Percentiles rank a stretch among this genome's conserved stretches.
Conservation (phyloP, 2,329 filamentous ascomycete species). For the Calycina herbarum region DNA sequence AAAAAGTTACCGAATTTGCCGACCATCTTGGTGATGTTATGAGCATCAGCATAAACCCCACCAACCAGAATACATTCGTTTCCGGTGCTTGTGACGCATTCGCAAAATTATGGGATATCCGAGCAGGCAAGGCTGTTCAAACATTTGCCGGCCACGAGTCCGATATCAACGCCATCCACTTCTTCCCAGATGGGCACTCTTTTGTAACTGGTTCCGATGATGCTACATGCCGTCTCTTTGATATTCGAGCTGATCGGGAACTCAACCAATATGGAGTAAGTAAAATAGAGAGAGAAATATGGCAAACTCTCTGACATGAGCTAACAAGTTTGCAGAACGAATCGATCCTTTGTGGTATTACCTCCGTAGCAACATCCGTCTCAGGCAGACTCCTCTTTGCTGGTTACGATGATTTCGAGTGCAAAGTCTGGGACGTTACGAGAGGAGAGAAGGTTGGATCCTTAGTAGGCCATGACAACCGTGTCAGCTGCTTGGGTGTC, state of each 20-base stretch:
- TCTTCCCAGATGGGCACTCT: constrained; percentile 98
- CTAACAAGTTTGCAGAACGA: constrained; percentile 66
- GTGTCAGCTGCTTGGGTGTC: constrained; percentile 96
- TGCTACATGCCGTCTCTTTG: constrained; percentile 94
- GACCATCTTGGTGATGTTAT: constrained; percentile 98
- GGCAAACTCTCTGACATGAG: not conserved
- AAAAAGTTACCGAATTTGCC: constrained; percentile 96
- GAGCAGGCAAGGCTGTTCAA: constrained; percentile 96
- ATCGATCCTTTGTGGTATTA: constrained; percentile 96
- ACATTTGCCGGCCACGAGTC: constrained; percentile 98
- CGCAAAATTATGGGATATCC: constrained; percentile 98
- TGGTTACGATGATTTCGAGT: constrained; percentile 98
- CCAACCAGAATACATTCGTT: constrained; percentile 98
- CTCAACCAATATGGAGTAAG: constrained; percentile 68
- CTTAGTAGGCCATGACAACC: constrained; percentile 95
- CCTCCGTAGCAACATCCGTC: constrained; percentile 95
- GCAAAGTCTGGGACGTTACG: constrained; percentile 99
- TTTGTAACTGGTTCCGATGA: constrained; percentile 98
- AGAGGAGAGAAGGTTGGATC: constrained; percentile 96
- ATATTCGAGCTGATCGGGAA: constrained; percentile 90
- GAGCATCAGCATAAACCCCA: constrained; percentile 99
- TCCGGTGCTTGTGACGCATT: constrained; percentile 99
- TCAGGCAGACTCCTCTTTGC: constrained; percentile 94
- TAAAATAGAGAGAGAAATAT: constrained; percentile 24
- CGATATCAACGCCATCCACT: constrained; percentile 99